A percentile compares a stretch with the other conserved stretches of the same genome.
These are phyloP conservation scores for Auxenochlorella pyrenoidosa DNA, from an alignment of 139 green algal species.

Conservation along the genomic window DNA sequence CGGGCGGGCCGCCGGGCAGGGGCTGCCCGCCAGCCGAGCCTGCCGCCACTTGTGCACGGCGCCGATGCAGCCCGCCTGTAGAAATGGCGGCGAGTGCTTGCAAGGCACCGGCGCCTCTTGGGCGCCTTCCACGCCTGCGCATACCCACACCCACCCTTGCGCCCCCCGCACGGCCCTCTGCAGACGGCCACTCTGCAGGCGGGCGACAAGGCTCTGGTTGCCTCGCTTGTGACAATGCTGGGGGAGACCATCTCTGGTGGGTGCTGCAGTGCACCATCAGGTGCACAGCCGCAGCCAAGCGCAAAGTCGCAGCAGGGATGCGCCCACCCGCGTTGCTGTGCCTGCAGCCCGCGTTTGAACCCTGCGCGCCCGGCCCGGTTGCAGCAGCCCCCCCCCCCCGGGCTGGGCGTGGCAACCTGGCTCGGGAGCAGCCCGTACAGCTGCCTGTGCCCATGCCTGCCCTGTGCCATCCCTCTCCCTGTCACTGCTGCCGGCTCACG, in stretches of 20 bases:
- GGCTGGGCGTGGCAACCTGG: too few species aligned
- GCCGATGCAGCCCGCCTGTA: not conserved
- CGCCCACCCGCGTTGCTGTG: too few species aligned
- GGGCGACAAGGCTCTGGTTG: slow-evolving; percentile 28
- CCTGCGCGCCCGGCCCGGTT: too few species aligned
- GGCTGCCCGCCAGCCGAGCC: too few species aligned
- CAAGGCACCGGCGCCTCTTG: too few species aligned
- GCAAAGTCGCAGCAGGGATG: too few species aligned
- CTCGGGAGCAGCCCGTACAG: too few species aligned
- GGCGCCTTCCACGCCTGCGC: not conserved
- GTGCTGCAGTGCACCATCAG: not conserved
- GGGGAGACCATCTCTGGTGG: slow-evolving; percentile 23
- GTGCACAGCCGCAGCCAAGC: not conserved
- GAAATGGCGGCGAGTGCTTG: not conserved
- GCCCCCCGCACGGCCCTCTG: not conserved
- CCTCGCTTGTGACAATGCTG: slow-evolving; percentile 16
- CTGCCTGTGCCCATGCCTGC: too few species aligned
- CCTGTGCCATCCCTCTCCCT: not conserved
- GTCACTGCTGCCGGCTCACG: too few species aligned
- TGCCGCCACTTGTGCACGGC: not conserved
- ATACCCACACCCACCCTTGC: not conserved
- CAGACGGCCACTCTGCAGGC: slow-evolving; percentile 13
- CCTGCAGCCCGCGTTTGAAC: too few species aligned
- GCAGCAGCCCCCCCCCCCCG: too few species aligned
- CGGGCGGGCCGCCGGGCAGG: too few species aligned